Evolutionary conservation across 78 protist genomes (phyloP), one percentile per base, ranked within the genome.

Genomic region (Dictyostelium intermedium): DNA sequence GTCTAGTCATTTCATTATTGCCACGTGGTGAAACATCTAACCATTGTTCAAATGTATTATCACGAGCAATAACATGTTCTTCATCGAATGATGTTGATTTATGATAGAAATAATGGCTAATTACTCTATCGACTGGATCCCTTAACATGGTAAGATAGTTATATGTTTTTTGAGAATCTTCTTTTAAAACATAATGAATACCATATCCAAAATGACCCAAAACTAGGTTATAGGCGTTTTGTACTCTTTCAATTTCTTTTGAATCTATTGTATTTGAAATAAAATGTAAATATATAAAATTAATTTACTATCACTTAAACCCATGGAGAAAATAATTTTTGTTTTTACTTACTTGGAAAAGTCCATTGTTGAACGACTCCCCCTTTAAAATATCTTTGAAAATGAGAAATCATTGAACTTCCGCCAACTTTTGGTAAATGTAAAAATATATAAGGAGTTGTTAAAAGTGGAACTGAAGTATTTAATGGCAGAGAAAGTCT

Each of bases 101-200:
- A 18, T 53, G 83, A 20, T 53, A 85, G 9, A 35, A 85, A 20
- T 85, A 85, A 35, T 85, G 92, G 13, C 76, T 50, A 6, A 74
- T 50, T 2, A 85, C 92, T 34, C 92, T 13, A 18, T 85, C 92
- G 13, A 85, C 69, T 16, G 92, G 92, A 74, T 85, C 92, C 39
- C 92, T 72, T 30, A 85, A 74, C 50, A 85, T 34, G 20, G 92
- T 74, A 35, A 85, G 2, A 76, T 85, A 85, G 7, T 61, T 72
- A 39, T 11, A 74, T 10, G 47, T 63, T 63, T 63, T 63, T 63
- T 63, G 32, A 25, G 73, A 5, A 2, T 20, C 73, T 63, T n/a
- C 34, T 25, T 25, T 25, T 25, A 63, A n/a, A 2, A 25, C 73
- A 25, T 63, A 25, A 63, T 63, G 73, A 63, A 63, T n/a, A 20